Conservation (phyloP, 805 yeast species). For the Pichia cephalocereana region DNA sequence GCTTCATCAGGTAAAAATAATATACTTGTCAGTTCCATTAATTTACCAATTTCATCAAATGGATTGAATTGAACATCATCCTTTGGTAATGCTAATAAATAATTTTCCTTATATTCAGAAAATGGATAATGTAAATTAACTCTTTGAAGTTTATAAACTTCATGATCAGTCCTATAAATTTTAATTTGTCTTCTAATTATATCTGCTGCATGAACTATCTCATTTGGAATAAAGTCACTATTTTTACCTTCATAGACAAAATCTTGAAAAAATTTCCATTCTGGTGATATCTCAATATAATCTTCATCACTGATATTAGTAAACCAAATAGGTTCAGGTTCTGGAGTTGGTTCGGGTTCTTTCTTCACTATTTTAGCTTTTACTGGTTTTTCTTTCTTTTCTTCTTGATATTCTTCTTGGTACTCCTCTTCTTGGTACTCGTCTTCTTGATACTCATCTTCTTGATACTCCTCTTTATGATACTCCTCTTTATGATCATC, state of each 20-base stretch:
- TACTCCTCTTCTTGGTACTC: background rate
- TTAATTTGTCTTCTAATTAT: conserved; percentile 14
- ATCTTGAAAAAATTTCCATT: conserved; percentile 16
- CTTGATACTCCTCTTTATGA: no score
- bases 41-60: conserved; percentile 47
- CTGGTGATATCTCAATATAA: conserved; percentile 1
- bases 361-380: background rate
- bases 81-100: conserved; percentile 40
- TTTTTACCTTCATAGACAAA: conserved; percentile 16
- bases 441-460: no score
- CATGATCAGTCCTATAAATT: conserved; percentile 22
- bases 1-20: conserved; percentile 32
- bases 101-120: conserved; percentile 43
- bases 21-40: conserved; percentile 34
- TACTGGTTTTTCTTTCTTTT: background rate
- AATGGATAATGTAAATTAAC: conserved; percentile 27
- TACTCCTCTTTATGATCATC: background rate
- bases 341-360: background rate
- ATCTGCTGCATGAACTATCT: conserved; percentile 12
- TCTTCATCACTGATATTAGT: conserved; percentile 13
- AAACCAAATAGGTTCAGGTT: conserved; percentile 16
- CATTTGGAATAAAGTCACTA: conserved; percentile 10
- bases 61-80: conserved; percentile 53
- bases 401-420: background rate
- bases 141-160: conserved; percentile 18